Conservation (phyloP, 108 stramenopile genomes). For the Fragilaria crotonensis region DNA sequence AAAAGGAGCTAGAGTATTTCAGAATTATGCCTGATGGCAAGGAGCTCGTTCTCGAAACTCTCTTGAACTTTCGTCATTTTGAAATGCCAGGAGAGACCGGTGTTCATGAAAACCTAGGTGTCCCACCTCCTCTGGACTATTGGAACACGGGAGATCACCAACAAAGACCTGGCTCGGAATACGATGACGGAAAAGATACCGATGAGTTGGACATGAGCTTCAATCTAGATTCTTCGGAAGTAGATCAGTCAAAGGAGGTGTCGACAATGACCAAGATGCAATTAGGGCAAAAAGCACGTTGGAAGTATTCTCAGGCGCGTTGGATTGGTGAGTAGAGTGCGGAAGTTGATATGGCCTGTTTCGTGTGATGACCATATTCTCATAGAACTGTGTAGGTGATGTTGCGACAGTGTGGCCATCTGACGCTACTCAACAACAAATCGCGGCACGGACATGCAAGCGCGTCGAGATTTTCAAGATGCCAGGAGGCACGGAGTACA, state of each 20-base stretch:
- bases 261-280: too few relatives aligned
- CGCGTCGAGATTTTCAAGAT: conserved; percentile 81
- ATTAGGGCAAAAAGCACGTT: too few relatives aligned
- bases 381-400: conserved; percentile 34
- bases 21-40: conserved; percentile 78
- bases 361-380: not conserved
- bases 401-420: conserved; percentile 69
- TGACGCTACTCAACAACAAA: conserved; percentile 59
- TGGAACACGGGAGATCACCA: conserved; percentile 1
- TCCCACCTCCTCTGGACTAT: conserved; percentile 32
- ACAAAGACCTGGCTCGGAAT: not conserved
- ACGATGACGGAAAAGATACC: conserved; percentile 5
- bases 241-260: too few relatives aligned
- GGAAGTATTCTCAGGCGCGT: conserved; percentile 37
- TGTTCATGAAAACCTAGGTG: conserved; percentile 49
- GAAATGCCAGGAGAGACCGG: conserved; percentile 34
- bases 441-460: conserved; percentile 36
- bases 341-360: too few relatives aligned
- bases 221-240: too few relatives aligned
- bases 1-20: conserved; percentile 85
- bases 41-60: conserved; percentile 68
- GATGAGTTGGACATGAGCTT: conserved; percentile 1
- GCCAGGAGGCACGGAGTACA: conserved; percentile 81
- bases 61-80: conserved; percentile 80
- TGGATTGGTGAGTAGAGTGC: conserved; percentile 49